A percentile compares a stretch with the other conserved stretches of the same genome.
phyloP scores from a whole-genome alignment of 2,329 filamentous ascomycete genomes.

The Chaetothyriales sp. region DNA sequence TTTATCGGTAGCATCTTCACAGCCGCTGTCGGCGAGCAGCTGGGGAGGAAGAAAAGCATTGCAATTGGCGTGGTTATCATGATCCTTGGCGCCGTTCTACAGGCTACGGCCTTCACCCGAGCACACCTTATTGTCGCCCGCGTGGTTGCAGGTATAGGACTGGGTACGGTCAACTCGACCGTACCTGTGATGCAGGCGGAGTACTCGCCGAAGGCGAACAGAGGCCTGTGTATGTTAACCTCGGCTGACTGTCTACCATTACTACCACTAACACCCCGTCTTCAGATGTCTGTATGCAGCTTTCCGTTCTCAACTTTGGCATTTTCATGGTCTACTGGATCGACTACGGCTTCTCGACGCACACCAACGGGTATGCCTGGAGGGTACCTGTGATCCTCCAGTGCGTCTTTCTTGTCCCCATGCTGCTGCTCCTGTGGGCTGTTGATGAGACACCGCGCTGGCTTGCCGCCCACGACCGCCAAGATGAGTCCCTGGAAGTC shows the following conservation, averaged over 20 bases:
- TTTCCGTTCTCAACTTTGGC: slow-evolving; percentile 36
- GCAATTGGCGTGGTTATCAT: slow-evolving; percentile 32
- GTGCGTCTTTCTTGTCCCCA: slow-evolving; percentile 28
- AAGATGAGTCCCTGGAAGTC: slow-evolving; percentile 38
- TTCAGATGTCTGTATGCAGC: slow-evolving; percentile 30
- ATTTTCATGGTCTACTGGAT: slow-evolving; percentile 36
- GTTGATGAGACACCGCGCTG: slow-evolving; percentile 38
- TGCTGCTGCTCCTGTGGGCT: slow-evolving; percentile 26
- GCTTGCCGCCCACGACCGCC: slow-evolving; percentile 42
- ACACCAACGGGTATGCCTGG: slow-evolving; percentile 25
- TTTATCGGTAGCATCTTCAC: slow-evolving; percentile 29
- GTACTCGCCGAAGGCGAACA: slow-evolving; percentile 27
- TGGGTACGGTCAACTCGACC: slow-evolving; percentile 35
- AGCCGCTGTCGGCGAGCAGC: slow-evolving; percentile 30
- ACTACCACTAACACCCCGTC: too few relatives aligned
- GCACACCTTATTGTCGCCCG: slow-evolving; percentile 35
- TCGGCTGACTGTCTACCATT: too few relatives aligned
- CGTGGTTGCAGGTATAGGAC: slow-evolving; percentile 36
- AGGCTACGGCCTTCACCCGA: slow-evolving; percentile 31
- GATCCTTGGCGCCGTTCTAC: slow-evolving; percentile 34
- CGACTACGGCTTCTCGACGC: slow-evolving; percentile 29
- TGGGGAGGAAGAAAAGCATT: slow-evolving; percentile 34
- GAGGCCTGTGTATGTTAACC: slow-evolving; percentile 19
- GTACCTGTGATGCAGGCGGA: slow-evolving; percentile 35
- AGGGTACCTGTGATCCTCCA: slow-evolving; percentile 32